Evolutionary conservation across 805 yeast genomes (phyloP).

Genomic region (Metschnikowia lachancei): DNA sequence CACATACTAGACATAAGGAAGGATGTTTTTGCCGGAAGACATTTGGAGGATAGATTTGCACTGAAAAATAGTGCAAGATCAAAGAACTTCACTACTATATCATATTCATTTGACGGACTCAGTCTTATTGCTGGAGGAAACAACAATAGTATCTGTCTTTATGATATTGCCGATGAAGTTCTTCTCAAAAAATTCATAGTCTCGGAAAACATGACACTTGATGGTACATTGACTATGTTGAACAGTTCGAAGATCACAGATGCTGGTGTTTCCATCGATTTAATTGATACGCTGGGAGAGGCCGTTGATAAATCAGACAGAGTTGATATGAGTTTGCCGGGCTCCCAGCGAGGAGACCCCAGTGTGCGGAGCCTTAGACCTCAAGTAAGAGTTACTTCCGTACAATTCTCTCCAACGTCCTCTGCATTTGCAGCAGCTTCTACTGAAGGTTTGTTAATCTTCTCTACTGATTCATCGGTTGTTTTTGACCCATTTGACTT

Average conservation of each 20-base stretch:
- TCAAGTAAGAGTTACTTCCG: slow-evolving; percentile 73
- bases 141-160: slow-evolving; percentile 85
- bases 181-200: slow-evolving; percentile 77
- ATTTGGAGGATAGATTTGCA: slow-evolving; percentile 75
- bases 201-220: slow-evolving; percentile 83
- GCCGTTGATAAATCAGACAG: slow-evolving; percentile 82
- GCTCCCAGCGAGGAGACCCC: slow-evolving; percentile 75
- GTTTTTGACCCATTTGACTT: slow-evolving; percentile 93
- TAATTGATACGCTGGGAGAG: slow-evolving; percentile 84
- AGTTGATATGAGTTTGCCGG: slow-evolving; percentile 74
- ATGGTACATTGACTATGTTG: slow-evolving; percentile 78
- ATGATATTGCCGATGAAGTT: slow-evolving; percentile 87
- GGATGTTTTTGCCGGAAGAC: slow-evolving; percentile 86
- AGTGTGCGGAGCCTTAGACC: slow-evolving; percentile 74
- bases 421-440: slow-evolving; percentile 91
- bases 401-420: slow-evolving; percentile 86
- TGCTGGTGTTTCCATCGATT: slow-evolving; percentile 71
- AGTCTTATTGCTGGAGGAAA: slow-evolving; percentile 91
- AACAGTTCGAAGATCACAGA: slow-evolving; percentile 85
- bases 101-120: slow-evolving; percentile 86
- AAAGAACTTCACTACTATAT: slow-evolving; percentile 74
- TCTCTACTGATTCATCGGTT: slow-evolving; percentile 69
- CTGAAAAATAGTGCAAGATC: slow-evolving; percentile 80
- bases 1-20: slow-evolving; percentile 82
- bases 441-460: slow-evolving; percentile 87